These are phyloP conservation scores for Eimeria praecox DNA, from an alignment of 169 alveolate species.

Conservation along the genomic window DNA sequence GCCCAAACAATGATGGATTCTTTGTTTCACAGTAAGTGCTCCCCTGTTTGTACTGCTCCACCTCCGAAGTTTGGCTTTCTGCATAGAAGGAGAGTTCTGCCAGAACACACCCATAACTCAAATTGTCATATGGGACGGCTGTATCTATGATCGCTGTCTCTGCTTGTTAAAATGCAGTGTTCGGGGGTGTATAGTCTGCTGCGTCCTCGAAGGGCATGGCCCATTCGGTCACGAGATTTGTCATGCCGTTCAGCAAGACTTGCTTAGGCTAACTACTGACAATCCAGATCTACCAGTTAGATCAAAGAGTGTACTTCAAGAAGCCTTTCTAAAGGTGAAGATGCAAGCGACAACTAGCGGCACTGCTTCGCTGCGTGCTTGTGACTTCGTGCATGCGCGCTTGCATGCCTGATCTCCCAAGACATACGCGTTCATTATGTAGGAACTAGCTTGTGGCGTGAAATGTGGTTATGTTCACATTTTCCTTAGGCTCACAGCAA, in stretches of 20 bases:
- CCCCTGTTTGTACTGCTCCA: not conserved
- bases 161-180: slow-evolving; percentile 4
- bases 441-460: not conserved
- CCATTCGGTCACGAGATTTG: slow-evolving; percentile 92
- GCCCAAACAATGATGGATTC: slow-evolving; percentile 61
- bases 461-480: not conserved
- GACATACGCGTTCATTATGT: not conserved
- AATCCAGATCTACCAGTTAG: slow-evolving; percentile 11
- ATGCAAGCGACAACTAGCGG: not conserved
- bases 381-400: not conserved
- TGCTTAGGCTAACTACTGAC: slow-evolving; percentile 82
- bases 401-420: not conserved
- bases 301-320: slow-evolving; percentile 15
- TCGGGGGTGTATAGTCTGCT: slow-evolving; percentile 55
- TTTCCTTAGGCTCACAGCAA: slow-evolving; percentile 8
- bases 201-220: slow-evolving; percentile 94
- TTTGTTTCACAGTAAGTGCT: slow-evolving; percentile 58
- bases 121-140: not conserved
- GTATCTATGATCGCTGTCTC: not conserved
- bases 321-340: slow-evolving; percentile 36
- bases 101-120: not conserved
- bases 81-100: not conserved
- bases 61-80: not conserved
- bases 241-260: slow-evolving; percentile 88
- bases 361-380: not conserved